Evolutionary conservation across 1,284 basidiomycete species (phyloP), one percentile per base, ranked within the genome.

Genomic region (Wolfiporia cocos): DNA sequence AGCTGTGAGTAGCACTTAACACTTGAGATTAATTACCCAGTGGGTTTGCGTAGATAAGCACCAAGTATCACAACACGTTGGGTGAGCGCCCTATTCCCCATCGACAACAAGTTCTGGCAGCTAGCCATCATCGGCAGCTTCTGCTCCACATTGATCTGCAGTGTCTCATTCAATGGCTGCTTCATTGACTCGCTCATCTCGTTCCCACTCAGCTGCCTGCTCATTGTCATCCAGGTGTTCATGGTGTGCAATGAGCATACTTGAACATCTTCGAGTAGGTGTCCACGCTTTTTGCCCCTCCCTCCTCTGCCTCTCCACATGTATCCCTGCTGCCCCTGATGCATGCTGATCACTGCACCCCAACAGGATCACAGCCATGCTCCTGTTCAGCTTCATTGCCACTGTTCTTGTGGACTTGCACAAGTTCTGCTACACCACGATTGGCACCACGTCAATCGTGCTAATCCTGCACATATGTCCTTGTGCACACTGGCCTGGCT

Each of bases 51-150:
- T n/a, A n/a, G n/a, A n/a, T n/a, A n/a, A n/a, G n/a, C n/a, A n/a
- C n/a, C n/a, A n/a, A n/a, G n/a, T n/a, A n/a, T n/a, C n/a, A n/a
- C n/a, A n/a, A n/a, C n/a, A n/a, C n/a, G n/a, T n/a, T n/a, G n/a
- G n/a, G n/a, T n/a, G n/a, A n/a, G n/a, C n/a, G n/a, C n/a, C n/a
- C n/a, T n/a, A n/a, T n/a, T n/a, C n/a, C n/a, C n/a, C n/a, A n/a
- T n/a, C n/a, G n/a, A n/a, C n/a, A n/a, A n/a, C n/a, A n/a, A n/a
- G n/a, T n/a, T n/a, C n/a, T n/a, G n/a, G n/a, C n/a, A n/a, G n/a
- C n/a, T n/a, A n/a, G n/a, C n/a, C n/a, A n/a, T 93, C 46, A 78
- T 92, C 41, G 91, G 91, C 21, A 91, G 84, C 6, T 73, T 89
- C 61, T 92, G 90, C 52, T 88, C 85, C 1, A 74, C 82, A 0